Evolutionary conservation across 164 flowering plant species (phyloP), one percentile per base, ranked within the genome.

Genomic region (Magnolia kwangsiensis): DNA sequence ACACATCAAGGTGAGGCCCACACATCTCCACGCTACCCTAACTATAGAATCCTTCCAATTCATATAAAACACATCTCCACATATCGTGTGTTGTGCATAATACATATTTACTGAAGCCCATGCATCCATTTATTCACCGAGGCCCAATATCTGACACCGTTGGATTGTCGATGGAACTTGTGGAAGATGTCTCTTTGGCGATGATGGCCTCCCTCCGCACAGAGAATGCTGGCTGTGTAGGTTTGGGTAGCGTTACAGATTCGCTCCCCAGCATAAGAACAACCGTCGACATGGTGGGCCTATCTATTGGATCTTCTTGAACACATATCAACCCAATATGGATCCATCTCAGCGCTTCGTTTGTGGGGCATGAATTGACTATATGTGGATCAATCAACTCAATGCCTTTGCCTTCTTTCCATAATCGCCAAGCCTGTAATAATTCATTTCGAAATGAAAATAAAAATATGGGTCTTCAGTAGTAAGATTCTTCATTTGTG

Each of bases 311-410:
- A 29, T 27, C 19, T 69, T 78, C 85, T 80, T 78, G 83, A 10
- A 81, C 81, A 9, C 88, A 85, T 13, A 83, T 27, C 6, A 83
- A 73, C 63, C 84, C 85, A 18, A 85, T 66, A 10, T 83, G 86
- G 27, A 83, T 80, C 74, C 86, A 83, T 71, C 80, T 72, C 51
- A 74, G 11, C 13, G 77, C 83, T 76, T 78, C 80, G 27, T 23
- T 7, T 0, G 67, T 8, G 19, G 77, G 21, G 49, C 70, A 71
- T 20, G 81, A 74, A 6, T 73, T 71, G 4, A 51, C 20, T 6
- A 83, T 20, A 3, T 65, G 24, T 23, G 76, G 27, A 37, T 83
- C 85, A 2, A 84, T 75, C n/a, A 75, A 51, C 13, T 73, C 78
- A 65, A 79, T 45, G n/a, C 69, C 75, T 24, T 23, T 77, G 3